These are phyloP conservation scores for Nelumbo lutea DNA, from an alignment of 164 flowering plant genomes.

Conservation along the genomic window DNA sequence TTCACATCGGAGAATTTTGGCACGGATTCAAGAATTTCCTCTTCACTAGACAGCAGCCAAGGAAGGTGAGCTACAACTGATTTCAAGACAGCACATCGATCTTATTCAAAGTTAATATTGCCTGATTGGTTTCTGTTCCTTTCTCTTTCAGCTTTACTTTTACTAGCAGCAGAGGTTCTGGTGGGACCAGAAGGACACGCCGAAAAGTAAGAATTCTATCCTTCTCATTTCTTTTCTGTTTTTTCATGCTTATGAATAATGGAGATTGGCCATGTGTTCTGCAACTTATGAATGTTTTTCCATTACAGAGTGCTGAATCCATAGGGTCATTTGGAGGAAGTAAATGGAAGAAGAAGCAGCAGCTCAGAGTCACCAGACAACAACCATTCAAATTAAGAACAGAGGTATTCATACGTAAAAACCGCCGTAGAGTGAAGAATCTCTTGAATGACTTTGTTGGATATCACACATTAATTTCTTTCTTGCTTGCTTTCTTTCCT, in stretches of 20 bases:
- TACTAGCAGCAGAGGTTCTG: constrained; percentile 35
- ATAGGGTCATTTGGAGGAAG: constrained; percentile 52
- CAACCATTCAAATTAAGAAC: constrained; percentile 89
- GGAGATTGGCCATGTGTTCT: background rate
- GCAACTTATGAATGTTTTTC: background rate
- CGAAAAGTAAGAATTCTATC: constrained; percentile 53
- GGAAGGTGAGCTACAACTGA: constrained; percentile 51
- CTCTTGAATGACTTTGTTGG: too few species aligned
- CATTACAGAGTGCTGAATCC: constrained; percentile 37
- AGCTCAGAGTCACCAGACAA: constrained; percentile 45
- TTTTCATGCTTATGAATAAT: background rate
- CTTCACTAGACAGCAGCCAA: constrained; percentile 61
- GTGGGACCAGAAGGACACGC: constrained; percentile 37
- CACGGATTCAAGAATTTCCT: constrained; percentile 40
- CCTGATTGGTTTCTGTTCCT: constrained; percentile 1
- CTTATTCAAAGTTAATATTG: background rate
- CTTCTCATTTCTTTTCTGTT: background rate
- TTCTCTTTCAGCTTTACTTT: constrained; percentile 26
- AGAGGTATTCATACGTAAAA: constrained; percentile 40
- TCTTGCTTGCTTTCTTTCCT: too few species aligned
- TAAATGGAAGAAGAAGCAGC: constrained; percentile 61
- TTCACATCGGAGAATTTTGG: constrained; percentile 63
- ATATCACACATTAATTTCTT: too few species aligned
- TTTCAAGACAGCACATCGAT: background rate
- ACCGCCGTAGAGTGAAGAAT: background rate